These are phyloP conservation scores for Pseudogymnoascus sp. DNA, from an alignment of 2,329 filamentous ascomycete genomes.

Conservation along the genomic window DNA sequence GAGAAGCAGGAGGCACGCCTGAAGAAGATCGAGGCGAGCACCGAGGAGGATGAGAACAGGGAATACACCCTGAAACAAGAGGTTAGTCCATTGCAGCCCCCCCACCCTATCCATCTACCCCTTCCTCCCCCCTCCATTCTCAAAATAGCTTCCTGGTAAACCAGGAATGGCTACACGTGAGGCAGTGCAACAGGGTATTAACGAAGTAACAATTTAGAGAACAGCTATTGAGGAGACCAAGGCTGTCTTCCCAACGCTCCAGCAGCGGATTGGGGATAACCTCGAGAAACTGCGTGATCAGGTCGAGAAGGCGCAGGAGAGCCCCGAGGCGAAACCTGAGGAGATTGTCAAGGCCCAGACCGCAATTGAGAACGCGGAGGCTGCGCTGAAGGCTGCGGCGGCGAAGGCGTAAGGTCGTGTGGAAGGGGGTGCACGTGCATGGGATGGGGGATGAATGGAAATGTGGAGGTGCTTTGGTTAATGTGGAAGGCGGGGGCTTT, in stretches of 20 bases:
- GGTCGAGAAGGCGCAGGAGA: slow-evolving; percentile 56
- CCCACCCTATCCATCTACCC: neutral
- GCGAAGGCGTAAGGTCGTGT: slow-evolving; percentile 30
- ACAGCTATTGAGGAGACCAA: slow-evolving; percentile 76
- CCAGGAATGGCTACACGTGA: neutral
- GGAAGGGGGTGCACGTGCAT: neutral
- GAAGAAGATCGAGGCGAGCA: slow-evolving; percentile 44
- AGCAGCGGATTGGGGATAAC: slow-evolving; percentile 63
- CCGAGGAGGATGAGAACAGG: slow-evolving; percentile 62
- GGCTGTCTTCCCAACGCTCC: slow-evolving; percentile 68
- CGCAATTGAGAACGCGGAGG: slow-evolving; percentile 38
- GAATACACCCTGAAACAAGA: slow-evolving; percentile 79
- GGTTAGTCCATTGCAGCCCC: slow-evolving; percentile 43
- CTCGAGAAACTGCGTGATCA: slow-evolving; percentile 67
- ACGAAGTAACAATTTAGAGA: slow-evolving; percentile 16
- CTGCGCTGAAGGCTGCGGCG: slow-evolving; percentile 39
- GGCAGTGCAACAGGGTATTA: neutral
- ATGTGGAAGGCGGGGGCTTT: neutral
- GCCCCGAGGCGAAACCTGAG: slow-evolving; percentile 36
- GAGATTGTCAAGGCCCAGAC: slow-evolving; percentile 50
- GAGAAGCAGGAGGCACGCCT: slow-evolving; percentile 66
- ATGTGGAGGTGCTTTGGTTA: neutral
- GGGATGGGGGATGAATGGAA: neutral
- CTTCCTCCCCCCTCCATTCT: neutral
- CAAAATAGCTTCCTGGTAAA: neutral